phyloP scores from a whole-genome alignment of 768 basidiomycete species.

The Trichaptum fuscoviolaceum region DNA sequence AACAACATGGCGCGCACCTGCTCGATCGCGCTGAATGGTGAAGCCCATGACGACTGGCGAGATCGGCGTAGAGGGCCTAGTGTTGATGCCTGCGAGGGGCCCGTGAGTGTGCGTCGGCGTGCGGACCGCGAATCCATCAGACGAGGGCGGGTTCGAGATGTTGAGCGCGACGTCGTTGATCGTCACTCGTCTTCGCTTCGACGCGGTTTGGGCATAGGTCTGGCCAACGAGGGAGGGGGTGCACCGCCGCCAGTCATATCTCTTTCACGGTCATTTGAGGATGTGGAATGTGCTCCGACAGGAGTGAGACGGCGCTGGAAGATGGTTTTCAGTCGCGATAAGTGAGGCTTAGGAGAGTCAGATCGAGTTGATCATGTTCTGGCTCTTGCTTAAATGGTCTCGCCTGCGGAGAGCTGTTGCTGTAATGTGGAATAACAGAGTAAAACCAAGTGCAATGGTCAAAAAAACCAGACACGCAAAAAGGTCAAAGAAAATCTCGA shows the following conservation, averaged over 20 bases:
- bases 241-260: slow-evolving; percentile 15
- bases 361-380: slow-evolving; percentile 42
- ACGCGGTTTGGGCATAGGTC: slow-evolving; percentile 25
- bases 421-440: slow-evolving; percentile 13
- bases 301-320: not conserved
- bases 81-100: not conserved
- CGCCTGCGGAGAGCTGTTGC: slow-evolving; percentile 39
- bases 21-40: slow-evolving; percentile 50
- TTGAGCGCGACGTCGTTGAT: slow-evolving; percentile 53
- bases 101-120: slow-evolving; percentile 5
- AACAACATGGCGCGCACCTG: slow-evolving; percentile 57
- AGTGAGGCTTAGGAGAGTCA: slow-evolving; percentile 20
- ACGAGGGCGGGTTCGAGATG: slow-evolving; percentile 40
- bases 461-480: slow-evolving; percentile 7
- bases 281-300: no score
- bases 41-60: slow-evolving; percentile 62
- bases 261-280: not conserved
- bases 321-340: slow-evolving; percentile 5
- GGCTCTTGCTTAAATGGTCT: slow-evolving; percentile 61
- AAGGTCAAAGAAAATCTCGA: slow-evolving; percentile 14
- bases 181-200: slow-evolving; percentile 68
- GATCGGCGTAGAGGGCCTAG: slow-evolving; percentile 43
- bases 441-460: slow-evolving; percentile 14
- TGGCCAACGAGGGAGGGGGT: slow-evolving; percentile 37
- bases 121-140: slow-evolving; percentile 32